Base-by-base conservation (phyloP, 805 yeast species). In the Yarrowia deformans region DNA sequence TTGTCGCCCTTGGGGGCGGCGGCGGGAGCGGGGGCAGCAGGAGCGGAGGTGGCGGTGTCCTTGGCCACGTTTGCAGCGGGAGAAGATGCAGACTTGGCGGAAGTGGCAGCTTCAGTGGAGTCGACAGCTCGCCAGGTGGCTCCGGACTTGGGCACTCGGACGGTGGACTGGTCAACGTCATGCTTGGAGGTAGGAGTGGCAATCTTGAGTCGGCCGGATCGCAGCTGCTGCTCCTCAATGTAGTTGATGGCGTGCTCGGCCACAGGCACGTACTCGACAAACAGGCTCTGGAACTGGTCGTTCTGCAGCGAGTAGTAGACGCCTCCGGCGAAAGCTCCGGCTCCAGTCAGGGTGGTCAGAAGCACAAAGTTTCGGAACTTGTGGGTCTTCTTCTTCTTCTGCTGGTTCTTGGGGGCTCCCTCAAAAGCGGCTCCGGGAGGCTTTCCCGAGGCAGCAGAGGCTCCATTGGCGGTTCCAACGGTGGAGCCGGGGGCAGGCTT, bases 251-350 rank as follows among this genome's bases (percentile, higher is more conserved):
- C 78, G 29, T 78, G 77, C 73, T 87, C 90, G 46, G 87, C 90
- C 64, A 84, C 81, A 19, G 95, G 95, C 55, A 89, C 84, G 70
- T 84, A 84, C 72, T 87, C 88, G 29, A 87, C 81, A 77, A 87
- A 89, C 56, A 81, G 72, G 72, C 89, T 91, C 72, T 86, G 88
- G 75, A 88, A 83, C 18, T 84, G 81, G 72, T 88, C 90, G 74
- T 83, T 83, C 71, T 84, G 79, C 39, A 86, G 79, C 14, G 92
- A 81, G 69, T 83, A 78, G 67, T 84, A 85, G n/a, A 87, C 84
- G 67, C 90, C 91, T 43, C 83, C 87, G 43, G 85, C 87, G 72
- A 88, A 89, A 34, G 84, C 75, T 3, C 78, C 75, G 2, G 80
- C 73, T 12, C 74, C 74, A 4, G 76, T 66, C 6, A 74, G 55